Evolutionary conservation across 352 stramenopile genomes (phyloP).

Genomic region (Phytophthora citrophthora): DNA sequence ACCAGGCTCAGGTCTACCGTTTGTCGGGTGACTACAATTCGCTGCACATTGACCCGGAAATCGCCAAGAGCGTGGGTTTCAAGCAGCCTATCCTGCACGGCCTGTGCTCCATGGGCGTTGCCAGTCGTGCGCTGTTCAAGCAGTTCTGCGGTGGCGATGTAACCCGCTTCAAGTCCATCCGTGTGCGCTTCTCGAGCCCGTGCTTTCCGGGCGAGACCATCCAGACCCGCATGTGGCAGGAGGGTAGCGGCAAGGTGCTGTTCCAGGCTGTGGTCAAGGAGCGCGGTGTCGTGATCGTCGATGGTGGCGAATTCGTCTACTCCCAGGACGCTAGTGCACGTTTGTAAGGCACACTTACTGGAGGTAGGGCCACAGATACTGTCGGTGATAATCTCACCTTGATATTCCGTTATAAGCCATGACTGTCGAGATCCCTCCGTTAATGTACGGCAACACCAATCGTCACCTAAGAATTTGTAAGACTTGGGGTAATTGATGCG

Average conservation of each 20-base stretch:
- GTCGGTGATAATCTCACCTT: neutral
- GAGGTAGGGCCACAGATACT: neutral
- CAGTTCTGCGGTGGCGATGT: conserved; percentile 77
- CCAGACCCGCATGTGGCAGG: conserved; percentile 85
- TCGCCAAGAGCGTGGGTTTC: conserved; percentile 79
- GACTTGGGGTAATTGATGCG: too few relatives aligned
- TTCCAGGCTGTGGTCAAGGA: conserved; percentile 85
- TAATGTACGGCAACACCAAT: conserved; percentile 18
- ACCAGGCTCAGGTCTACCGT: conserved; percentile 92
- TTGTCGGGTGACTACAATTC: conserved; percentile 96
- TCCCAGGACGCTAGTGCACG: conserved; percentile 19
- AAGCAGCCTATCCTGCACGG: conserved; percentile 93
- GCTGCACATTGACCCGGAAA: conserved; percentile 92
- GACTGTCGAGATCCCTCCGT: neutral
- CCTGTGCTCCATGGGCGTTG: conserved; percentile 93
- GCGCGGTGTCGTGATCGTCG: conserved; percentile 75
- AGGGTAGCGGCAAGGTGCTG: conserved; percentile 50
- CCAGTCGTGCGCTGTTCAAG: conserved; percentile 80
- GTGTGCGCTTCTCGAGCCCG: conserved; percentile 88
- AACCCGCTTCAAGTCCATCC: conserved; percentile 83
- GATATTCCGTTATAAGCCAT: neutral
- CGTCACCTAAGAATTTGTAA: too few relatives aligned
- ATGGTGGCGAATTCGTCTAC: conserved; percentile 83
- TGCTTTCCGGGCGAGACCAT: conserved; percentile 89
- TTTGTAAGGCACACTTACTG: conserved; percentile 18